Conservation (phyloP, 108 stramenopile species). For the Conticribra weissflogii region DNA sequence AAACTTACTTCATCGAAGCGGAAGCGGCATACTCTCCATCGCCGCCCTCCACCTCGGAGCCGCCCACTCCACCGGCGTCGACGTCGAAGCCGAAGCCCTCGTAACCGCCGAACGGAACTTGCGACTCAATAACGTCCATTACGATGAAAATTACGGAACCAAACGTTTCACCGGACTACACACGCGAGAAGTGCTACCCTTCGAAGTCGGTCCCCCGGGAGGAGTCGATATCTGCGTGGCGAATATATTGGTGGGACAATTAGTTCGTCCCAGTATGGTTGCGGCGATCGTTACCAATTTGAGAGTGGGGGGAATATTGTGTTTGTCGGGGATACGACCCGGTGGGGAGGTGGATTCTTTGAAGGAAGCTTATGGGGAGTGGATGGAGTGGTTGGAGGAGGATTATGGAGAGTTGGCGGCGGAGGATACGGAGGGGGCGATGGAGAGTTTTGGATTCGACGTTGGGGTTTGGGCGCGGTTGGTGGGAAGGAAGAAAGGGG, state of each 20-base stretch:
- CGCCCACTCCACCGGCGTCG: conserved; percentile 45
- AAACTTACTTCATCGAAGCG: no score
- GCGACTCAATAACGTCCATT: conserved; percentile 34
- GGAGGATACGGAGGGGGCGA: conserved; percentile 27
- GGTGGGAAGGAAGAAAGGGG: conserved; percentile 40
- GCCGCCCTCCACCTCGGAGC: conserved; percentile 52
- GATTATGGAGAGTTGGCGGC: conserved; percentile 56
- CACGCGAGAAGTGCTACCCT: conserved; percentile 52
- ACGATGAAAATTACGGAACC: conserved; percentile 7
- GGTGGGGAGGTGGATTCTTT: conserved; percentile 48
- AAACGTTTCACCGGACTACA: conserved; percentile 46
- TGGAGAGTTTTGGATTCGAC: conserved; percentile 61
- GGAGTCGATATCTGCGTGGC: conserved; percentile 53
- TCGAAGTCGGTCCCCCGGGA: conserved; percentile 26
- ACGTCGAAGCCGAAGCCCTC: conserved; percentile 64
- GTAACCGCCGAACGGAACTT: conserved; percentile 53
- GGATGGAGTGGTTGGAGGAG: conserved; percentile 51
- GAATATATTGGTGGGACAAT: conserved; percentile 59
- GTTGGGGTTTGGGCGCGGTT: conserved; percentile 52
- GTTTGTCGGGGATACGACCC: conserved; percentile 58
- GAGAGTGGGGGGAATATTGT: conserved; percentile 38
- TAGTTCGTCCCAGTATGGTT: conserved; percentile 58
- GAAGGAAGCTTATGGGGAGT: conserved; percentile 45
- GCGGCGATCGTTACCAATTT: conserved; percentile 57
- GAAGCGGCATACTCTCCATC: conserved; percentile 74